Evolutionary conservation across 768 basidiomycete species (phyloP).

Genomic region (Gloeophyllum trabeum): DNA sequence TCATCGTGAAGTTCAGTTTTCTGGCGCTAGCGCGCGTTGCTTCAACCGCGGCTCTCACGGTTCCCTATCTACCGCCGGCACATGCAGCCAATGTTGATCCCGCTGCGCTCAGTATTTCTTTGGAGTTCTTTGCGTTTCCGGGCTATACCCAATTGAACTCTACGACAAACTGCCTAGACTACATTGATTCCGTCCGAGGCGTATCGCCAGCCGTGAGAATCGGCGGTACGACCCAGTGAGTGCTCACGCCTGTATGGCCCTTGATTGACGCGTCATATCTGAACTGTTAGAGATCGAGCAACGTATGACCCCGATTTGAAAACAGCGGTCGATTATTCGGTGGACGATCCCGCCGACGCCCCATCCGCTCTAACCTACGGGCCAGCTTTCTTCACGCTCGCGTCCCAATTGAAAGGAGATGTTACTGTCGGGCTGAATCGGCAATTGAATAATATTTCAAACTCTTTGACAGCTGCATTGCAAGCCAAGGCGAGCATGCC

Average conservation of each 20-base stretch:
- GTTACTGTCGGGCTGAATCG: conserved; percentile 27
- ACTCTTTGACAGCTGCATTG: conserved; percentile 19
- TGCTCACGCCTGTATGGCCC: neutral
- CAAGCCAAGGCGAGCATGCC: conserved; percentile 19
- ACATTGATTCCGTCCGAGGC: conserved; percentile 19
- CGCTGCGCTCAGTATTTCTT: conserved; percentile 21
- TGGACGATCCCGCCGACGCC: conserved; percentile 22
- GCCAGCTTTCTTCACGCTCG: conserved; percentile 20
- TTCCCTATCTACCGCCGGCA: conserved; percentile 18
- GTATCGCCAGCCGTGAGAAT: conserved; percentile 23
- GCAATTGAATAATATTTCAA: conserved; percentile 23
- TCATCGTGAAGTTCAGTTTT: too few species aligned
- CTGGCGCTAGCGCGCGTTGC: too few species aligned
- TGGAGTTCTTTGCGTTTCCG: conserved; percentile 29
- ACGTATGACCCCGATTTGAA: conserved; percentile 21
- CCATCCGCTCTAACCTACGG: conserved; percentile 17
- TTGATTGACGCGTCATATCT: neutral
- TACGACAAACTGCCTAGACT: conserved; percentile 21
- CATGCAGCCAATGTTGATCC: conserved; percentile 17
- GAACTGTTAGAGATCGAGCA: conserved; percentile 22
- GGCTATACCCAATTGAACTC: conserved; percentile 20
- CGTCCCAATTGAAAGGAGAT: conserved; percentile 18
- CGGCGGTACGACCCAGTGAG: conserved; percentile 27
- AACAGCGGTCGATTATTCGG: conserved; percentile 24
- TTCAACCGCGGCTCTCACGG: conserved; percentile 7